A percentile compares a stretch with the other conserved stretches of the same genome.
phyloP scores from a whole-genome alignment of 2,329 filamentous ascomycete genomes.

The Penicillium sp. region DNA sequence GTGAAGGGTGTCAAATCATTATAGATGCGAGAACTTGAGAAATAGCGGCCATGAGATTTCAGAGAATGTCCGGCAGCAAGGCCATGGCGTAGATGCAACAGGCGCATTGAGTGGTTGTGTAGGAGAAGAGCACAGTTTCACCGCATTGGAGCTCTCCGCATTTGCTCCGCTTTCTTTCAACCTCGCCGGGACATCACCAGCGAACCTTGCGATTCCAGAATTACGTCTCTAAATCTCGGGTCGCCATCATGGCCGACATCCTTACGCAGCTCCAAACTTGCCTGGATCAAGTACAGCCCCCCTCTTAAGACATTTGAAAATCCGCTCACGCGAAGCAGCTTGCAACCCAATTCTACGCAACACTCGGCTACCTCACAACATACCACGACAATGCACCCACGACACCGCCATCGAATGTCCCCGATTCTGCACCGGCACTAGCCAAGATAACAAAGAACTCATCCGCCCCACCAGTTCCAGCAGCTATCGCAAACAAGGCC shows the following conservation, averaged over 20 bases:
- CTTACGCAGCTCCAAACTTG: constrained; percentile 54
- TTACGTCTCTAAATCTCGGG: not conserved
- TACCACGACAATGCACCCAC: constrained; percentile 49
- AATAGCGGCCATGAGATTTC: constrained; percentile 1
- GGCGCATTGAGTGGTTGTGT: constrained; percentile 23
- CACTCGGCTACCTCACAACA: constrained; percentile 49
- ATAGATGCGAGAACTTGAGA: constrained; percentile 14
- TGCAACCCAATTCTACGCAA: constrained; percentile 54
- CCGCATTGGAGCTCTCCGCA: constrained; percentile 29
- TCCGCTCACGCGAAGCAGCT: constrained; percentile 33
- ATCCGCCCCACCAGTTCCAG: constrained; percentile 35
- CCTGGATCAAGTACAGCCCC: constrained; percentile 47
- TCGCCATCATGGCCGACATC: constrained; percentile 45
- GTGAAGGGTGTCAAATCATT: constrained; percentile 31
- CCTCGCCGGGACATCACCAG: too few relatives aligned
- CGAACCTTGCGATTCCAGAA: not conserved
- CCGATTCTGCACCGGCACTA: constrained; percentile 37
- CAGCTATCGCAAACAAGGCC: constrained; percentile 23
- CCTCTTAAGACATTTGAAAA: not conserved
- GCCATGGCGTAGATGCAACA: constrained; percentile 15
- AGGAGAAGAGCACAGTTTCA: constrained; percentile 11
- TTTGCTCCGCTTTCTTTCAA: constrained; percentile 15
- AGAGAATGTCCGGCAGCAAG: constrained; percentile 11
- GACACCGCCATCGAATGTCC: constrained; percentile 32
- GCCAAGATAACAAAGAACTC: constrained; percentile 46